Evolutionary conservation across 306 rosid species (phyloP), one percentile per base, ranked within the genome.

Genomic region (Malus fusca): DNA sequence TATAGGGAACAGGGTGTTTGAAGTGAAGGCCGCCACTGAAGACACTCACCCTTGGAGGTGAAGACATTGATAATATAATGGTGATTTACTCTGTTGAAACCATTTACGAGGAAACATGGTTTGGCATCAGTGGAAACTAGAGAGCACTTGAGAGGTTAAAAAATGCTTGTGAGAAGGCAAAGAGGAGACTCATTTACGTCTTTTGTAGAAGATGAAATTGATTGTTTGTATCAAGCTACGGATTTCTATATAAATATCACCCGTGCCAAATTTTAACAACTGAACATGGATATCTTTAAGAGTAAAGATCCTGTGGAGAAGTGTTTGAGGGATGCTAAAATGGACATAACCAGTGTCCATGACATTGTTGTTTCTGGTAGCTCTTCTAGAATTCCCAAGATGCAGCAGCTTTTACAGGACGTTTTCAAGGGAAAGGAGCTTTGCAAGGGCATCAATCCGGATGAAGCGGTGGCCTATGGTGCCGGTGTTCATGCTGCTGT

Each of bases 331-430:
- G 74, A 51, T 70, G 74, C 74, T 18, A 28, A 70, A 4, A 51
- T 70, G 42, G 44, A 70, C 4, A n/a, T 51, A 18, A 10, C 7
- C 18, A 17, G 4, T 51, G 62, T 51, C 6, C 17, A 70, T 0
- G 74, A 70, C 8, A 44, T 70, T 70, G 74, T 69, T 48, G 62
- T 70, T 9, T 23, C 28, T 18, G 74, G 62, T 51, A 44, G 74
- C 13, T 70, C 62, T 48, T 70, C 74, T 8, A 51, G 74, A 69
- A 69, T 69, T 70, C 74, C 74, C 1, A 70, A 17, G 9, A 42
- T 70, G 61, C 74, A 70, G 18, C 28, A 51, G 9, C 43, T 51
- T 1, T 5, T 51, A 6, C 26, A 70, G 62, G 12, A 51, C 30
- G 25, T 51, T 23, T 69, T 70, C 62, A 48, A 26, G 10, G 62